phyloP scores from a whole-genome alignment of 176 grass and related monocot species.

The sorghum (Sorghum bicolor) region Sorghum_bicolor_NCBIv3 NC_012875.2:51839001-51839500 shows the following conservation, averaged over 20 bases:
- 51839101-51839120: conserved; percentile 55
- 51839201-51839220: neutral
- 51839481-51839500: neutral
- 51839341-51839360: conserved; percentile 31
- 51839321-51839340: neutral
- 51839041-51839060: conserved; percentile 94
- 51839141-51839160: neutral
- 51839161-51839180: conserved; percentile 51
- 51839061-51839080: conserved; percentile 51
- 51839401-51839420: conserved; percentile 2
- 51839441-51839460: neutral
- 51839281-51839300: neutral
- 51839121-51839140: conserved; percentile 30
- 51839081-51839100: neutral
- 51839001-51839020: conserved; percentile 92
- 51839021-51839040: conserved; percentile 93
- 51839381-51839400: conserved; percentile 23
- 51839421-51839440: neutral
- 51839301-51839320: conserved; percentile 23
- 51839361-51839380: conserved; percentile 36
- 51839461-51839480: neutral
- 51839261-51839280: neutral
- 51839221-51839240: conserved; percentile 23
- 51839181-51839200: conserved; percentile 48
- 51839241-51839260: neutral